Evolutionary conservation across 2,329 filamentous ascomycete genomes (phyloP).

Genomic region (Endocalyx cinctus): DNA sequence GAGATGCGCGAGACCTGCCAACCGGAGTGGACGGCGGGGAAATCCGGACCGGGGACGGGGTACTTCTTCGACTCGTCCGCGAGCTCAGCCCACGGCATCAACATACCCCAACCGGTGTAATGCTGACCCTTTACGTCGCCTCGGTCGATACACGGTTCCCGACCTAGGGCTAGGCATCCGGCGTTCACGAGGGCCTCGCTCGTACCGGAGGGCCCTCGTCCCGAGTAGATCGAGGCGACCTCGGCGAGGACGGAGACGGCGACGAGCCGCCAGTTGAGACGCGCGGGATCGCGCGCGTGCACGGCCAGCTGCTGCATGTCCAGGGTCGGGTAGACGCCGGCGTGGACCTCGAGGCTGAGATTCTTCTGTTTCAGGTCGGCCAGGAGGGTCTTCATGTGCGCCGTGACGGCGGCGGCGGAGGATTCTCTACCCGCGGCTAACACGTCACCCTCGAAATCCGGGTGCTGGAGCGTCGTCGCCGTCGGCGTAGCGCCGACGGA

Average conservation of each 20-base stretch:
- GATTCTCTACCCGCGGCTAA: conserved; percentile 23
- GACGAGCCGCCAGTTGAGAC: conserved; percentile 51
- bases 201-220: conserved; percentile 41
- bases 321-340: conserved; percentile 70
- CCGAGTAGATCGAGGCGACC: conserved; percentile 63
- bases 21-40: conserved; percentile 37
- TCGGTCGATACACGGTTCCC: conserved; percentile 62
- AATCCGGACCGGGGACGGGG: conserved; percentile 35
- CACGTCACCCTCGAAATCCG: conserved; percentile 10
- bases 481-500: conserved; percentile 77
- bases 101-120: conserved; percentile 67
- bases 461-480: conserved; percentile 59
- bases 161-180: conserved; percentile 64
- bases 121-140: conserved; percentile 29
- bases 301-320: conserved; percentile 78
- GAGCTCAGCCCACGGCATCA: conserved; percentile 52
- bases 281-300: conserved; percentile 44
- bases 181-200: conserved; percentile 66
- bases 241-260: conserved; percentile 68
- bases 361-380: conserved; percentile 30
- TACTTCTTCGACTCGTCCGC: no score
- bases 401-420: conserved; percentile 14
- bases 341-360: conserved; percentile 63
- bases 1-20: conserved; percentile 70
- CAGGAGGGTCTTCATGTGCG: conserved; percentile 37